These are phyloP conservation scores for Thalassia testudinum DNA, from an alignment of 116 monocot genomes.

Conservation along the genomic window DNA sequence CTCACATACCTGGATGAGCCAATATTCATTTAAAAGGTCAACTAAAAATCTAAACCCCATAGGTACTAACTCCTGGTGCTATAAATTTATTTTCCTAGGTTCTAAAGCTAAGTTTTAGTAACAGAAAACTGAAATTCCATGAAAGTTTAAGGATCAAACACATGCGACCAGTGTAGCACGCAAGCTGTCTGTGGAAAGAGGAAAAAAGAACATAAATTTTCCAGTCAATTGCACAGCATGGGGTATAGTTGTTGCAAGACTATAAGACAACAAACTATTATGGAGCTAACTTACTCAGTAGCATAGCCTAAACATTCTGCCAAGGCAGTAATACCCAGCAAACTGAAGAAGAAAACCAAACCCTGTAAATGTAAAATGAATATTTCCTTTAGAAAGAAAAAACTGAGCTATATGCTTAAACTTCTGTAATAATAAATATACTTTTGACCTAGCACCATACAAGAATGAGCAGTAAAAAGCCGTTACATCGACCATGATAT, in stretches of 20 bases:
- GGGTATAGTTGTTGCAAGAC: too few relatives aligned
- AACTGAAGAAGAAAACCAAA: slow-evolving; percentile 94
- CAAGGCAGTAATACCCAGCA: slow-evolving; percentile 81
- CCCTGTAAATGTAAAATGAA: slow-evolving; percentile 28
- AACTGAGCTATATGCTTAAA: not conserved
- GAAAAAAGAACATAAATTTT: not conserved
- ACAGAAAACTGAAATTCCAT: not conserved
- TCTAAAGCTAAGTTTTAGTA: too few relatives aligned
- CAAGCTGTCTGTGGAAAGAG: slow-evolving; percentile 42
- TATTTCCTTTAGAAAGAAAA: slow-evolving; percentile 1
- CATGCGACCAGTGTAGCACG: slow-evolving; percentile 85
- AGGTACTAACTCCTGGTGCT: too few relatives aligned
- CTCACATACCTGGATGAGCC: too few relatives aligned
- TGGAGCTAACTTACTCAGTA: slow-evolving; percentile 61
- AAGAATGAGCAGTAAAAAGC: too few relatives aligned
- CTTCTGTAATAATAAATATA: not conserved
- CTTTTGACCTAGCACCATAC: too few relatives aligned
- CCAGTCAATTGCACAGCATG: not conserved
- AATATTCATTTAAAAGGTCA: too few relatives aligned
- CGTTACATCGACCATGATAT: too few relatives aligned
- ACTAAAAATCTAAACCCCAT: too few relatives aligned
- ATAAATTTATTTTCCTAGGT: too few relatives aligned
- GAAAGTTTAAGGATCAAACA: slow-evolving; percentile 21
- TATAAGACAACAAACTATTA: too few relatives aligned
- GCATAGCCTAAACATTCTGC: slow-evolving; percentile 97